Evolutionary conservation across 2,329 filamentous ascomycete species (phyloP).

Genomic region (Colletotrichum sp.): DNA sequence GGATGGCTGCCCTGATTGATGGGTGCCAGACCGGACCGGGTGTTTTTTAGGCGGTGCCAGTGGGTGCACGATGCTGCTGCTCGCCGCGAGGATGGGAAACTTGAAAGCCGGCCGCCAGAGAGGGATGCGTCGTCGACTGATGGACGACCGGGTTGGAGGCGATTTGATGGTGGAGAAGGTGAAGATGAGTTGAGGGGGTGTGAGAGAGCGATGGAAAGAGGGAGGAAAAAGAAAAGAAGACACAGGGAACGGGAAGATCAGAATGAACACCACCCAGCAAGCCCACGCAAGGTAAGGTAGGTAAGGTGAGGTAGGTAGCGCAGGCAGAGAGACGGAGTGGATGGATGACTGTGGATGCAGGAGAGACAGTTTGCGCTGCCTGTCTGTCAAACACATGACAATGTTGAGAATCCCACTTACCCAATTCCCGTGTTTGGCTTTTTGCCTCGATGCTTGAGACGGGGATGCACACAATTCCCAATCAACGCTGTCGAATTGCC

Average conservation of each 20-base stretch:
- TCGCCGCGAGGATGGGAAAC: not conserved
- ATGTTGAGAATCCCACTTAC: not conserved
- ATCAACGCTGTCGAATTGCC: not conserved
- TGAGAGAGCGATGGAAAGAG: conserved; percentile 33
- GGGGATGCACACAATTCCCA: not conserved
- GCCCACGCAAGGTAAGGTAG: not conserved
- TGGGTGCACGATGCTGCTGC: not conserved
- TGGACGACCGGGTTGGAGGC: not conserved
- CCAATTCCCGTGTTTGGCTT: not conserved
- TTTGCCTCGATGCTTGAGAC: not conserved
- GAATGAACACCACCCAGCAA: not conserved
- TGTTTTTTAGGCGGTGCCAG: not conserved
- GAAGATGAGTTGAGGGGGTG: conserved; percentile 19
- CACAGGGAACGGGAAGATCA: conserved; percentile 30
- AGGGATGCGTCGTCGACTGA: not conserved
- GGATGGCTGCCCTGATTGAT: conserved; percentile 5
- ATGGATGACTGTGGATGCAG: not conserved
- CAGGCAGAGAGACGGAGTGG: not conserved
- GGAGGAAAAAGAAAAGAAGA: conserved; percentile 23
- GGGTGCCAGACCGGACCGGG: not conserved
- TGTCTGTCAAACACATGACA: not conserved
- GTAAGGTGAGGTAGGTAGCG: not conserved
- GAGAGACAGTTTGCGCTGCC: not conserved
- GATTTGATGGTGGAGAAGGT: not conserved
- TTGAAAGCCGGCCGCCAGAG: not conserved